Evolutionary conservation across 805 yeast genomes (phyloP), one percentile per base, ranked within the genome.

Genomic region (Saccharomycopsis sp.): DNA sequence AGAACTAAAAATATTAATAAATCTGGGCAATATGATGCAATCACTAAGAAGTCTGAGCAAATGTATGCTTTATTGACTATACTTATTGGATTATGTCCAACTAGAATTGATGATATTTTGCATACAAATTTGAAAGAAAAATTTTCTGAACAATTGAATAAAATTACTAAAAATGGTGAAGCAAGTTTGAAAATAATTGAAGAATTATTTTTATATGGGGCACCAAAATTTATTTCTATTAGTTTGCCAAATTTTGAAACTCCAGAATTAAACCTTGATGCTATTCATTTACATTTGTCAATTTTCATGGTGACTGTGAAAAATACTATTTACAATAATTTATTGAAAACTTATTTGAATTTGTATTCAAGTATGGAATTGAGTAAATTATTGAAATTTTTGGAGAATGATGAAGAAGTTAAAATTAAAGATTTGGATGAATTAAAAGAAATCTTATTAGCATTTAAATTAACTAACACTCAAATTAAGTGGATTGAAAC

Each of bases 11-110:
- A 66, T 54, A 61, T 67, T 56, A 62, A 63, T 51, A 62, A 60
- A 35, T 58, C 68, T 13, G 70, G 70, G 4, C 73, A 68, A 54
- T 71, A 66, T 52, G 75, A 72, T 54, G 55, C 63, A 34, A 66
- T 71, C 44, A 66, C 71, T 45, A 71, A 71, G 57, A 66, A 68
- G 52, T 61, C 71, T 13, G 77, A 70, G 45, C 77, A 71, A 56
- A 71, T 70, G 74, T 69, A 68, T 50, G 75, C 77, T 3, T 59
- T 71, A 35, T 56, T 71, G 45, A 71, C 75, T 23, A 63, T 71
- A 28, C 62, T 71, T 41, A 61, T 69, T 31, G 70, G 74, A 17
- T 58, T 72, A 31, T 63, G 66, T 40, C 75, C 77, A 41, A 67
- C 72, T 9, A 64, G 72, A 53, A 52, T 72, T 20, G 76, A 71